Percentiles rank a stretch among this genome's conserved stretches.
These are phyloP conservation scores for Phlyctochytrium arcticum DNA, from an alignment of 192 early-diverging fungal genomes.

Conservation along the genomic window DNA sequence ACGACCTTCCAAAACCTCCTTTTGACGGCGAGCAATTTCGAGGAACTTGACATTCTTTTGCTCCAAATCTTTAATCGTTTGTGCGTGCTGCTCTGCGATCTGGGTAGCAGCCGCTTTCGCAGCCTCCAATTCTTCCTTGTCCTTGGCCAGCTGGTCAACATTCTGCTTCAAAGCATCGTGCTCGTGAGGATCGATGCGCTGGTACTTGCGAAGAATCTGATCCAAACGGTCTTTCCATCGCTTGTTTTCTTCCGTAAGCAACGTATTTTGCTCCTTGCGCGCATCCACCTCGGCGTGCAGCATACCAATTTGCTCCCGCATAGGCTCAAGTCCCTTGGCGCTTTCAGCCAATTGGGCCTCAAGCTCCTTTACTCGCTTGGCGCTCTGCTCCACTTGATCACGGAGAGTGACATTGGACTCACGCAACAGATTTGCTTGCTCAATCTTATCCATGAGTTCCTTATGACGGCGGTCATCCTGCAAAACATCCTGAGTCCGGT, in stretches of 20 bases:
- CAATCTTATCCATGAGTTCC: slow-evolving; percentile 63
- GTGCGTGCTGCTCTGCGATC: slow-evolving; percentile 14
- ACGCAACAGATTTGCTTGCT: slow-evolving; percentile 62
- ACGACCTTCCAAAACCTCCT: not conserved
- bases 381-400: slow-evolving; percentile 45
- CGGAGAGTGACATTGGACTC: slow-evolving; percentile 77
- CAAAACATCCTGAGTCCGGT: slow-evolving; percentile 35
- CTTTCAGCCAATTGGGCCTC: slow-evolving; percentile 37
- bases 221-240: slow-evolving; percentile 70
- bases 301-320: slow-evolving; percentile 54
- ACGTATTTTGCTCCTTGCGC: slow-evolving; percentile 43
- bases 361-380: slow-evolving; percentile 27
- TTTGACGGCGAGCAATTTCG: slow-evolving; percentile 11
- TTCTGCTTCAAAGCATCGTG: slow-evolving; percentile 63
- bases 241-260: slow-evolving; percentile 58
- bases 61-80: not conserved
- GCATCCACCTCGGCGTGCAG: slow-evolving; percentile 62
- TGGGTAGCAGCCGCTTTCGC: slow-evolving; percentile 21
- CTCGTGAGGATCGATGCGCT: slow-evolving; percentile 76
- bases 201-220: slow-evolving; percentile 71
- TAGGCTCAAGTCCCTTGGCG: slow-evolving; percentile 45
- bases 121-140: slow-evolving; percentile 18
- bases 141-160: slow-evolving; percentile 24
- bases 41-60: not conserved
- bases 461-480: slow-evolving; percentile 52